Evolutionary conservation across 2,329 filamentous ascomycete genomes (phyloP).

Genomic region (Lasiodiplodia hormozganensis): DNA sequence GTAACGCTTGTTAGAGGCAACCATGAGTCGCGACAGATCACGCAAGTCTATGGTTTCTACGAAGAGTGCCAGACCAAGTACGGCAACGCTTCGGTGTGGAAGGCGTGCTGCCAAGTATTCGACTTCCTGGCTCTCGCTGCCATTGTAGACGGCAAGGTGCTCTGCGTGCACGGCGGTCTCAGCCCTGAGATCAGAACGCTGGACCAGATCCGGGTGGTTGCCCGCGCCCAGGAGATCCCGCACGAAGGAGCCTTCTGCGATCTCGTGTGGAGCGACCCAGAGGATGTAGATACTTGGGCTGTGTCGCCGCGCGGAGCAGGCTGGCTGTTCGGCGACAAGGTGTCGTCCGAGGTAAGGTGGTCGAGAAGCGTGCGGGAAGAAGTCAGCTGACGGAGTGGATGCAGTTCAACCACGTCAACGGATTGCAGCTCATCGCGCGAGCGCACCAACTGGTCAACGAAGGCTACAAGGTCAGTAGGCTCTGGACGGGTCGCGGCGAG

Average conservation of each 20-base stretch:
- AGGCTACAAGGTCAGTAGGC: conserved; percentile 67
- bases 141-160: conserved; percentile 98
- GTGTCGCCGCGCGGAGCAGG: conserved; percentile 73
- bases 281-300: conserved; percentile 73
- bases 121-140: conserved; percentile 97
- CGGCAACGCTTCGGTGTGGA: conserved; percentile 98
- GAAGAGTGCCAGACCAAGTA: conserved; percentile 99
- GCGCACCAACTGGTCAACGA: conserved; percentile 80
- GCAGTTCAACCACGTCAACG: conserved; percentile 77
- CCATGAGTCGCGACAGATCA: conserved; percentile 98
- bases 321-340: conserved; percentile 74
- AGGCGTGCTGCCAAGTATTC: conserved; percentile 98
- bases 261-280: conserved; percentile 88
- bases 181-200: conserved; percentile 96
- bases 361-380: not conserved
- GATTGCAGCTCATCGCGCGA: conserved; percentile 72
- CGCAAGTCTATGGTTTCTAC: conserved; percentile 99
- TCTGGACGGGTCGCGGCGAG: not conserved
- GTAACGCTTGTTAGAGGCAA: conserved; percentile 79
- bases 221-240: conserved; percentile 88
- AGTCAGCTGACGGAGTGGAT: conserved; percentile 21
- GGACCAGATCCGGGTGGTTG: conserved; percentile 84
- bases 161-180: conserved; percentile 96
- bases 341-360: conserved; percentile 65
- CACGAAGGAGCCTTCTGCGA: conserved; percentile 99